A percentile compares a stretch with the other conserved stretches of the same genome.
These are phyloP conservation scores for Musa itinerans DNA, from an alignment of 176 grass and related monocot genomes.

Conservation along the genomic window DNA sequence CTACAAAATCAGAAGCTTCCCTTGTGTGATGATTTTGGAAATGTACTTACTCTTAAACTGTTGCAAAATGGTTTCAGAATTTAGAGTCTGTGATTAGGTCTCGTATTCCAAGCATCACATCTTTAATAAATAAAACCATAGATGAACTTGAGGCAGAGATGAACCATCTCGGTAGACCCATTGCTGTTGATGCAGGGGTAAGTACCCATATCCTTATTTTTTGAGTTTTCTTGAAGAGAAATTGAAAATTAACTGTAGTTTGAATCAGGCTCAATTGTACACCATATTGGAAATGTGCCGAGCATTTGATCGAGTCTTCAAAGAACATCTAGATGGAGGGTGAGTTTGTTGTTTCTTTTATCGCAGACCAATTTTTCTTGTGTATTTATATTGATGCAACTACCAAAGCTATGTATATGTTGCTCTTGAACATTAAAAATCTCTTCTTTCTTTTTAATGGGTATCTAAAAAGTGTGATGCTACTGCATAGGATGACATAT, in stretches of 20 bases:
- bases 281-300: slow-evolving; percentile 64
- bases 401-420: neutral
- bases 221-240: neutral
- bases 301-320: slow-evolving; percentile 61
- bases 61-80: slow-evolving; percentile 33
- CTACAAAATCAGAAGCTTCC: neutral
- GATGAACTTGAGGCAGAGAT: slow-evolving; percentile 69
- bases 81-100: slow-evolving; percentile 66
- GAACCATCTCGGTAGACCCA: slow-evolving; percentile 43
- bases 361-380: neutral
- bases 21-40: neutral
- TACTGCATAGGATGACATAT: neutral
- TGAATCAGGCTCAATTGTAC: slow-evolving; percentile 52
- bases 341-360: slow-evolving; percentile 13
- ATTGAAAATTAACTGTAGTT: neutral
- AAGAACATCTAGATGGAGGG: slow-evolving; percentile 81
- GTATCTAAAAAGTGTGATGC: neutral
- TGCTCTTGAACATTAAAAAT: too few relatives aligned
- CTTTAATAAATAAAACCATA: slow-evolving; percentile 56
- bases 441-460: too few relatives aligned
- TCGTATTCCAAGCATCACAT: slow-evolving; percentile 59
- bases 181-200: slow-evolving; percentile 64
- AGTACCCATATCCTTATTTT: neutral
- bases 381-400: neutral
- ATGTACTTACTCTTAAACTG: neutral